phyloP scores from a whole-genome alignment of 2,329 filamentous ascomycete species.

The Epichloe coenophiala region DNA sequence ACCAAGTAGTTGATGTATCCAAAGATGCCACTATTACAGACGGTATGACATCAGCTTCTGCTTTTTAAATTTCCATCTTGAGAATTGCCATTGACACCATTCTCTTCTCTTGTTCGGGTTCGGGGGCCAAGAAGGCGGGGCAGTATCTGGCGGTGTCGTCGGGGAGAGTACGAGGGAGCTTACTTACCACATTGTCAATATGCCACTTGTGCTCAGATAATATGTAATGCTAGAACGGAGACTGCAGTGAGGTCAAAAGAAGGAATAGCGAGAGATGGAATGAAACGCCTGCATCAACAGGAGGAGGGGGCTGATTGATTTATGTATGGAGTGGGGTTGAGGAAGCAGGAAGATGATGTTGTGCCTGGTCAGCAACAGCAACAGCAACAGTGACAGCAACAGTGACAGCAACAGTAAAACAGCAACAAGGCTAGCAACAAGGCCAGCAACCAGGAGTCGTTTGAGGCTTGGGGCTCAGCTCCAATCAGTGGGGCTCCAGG shows the following conservation, averaged over 20 bases:
- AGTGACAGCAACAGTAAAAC: no score
- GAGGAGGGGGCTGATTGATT: slow-evolving; percentile 5
- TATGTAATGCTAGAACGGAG: background rate
- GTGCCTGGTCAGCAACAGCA: background rate
- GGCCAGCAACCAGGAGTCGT: background rate
- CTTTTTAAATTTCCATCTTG: background rate
- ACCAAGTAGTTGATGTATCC: slow-evolving; percentile 99
- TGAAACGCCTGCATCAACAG: background rate
- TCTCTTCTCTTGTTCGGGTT: background rate
- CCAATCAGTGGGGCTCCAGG: slow-evolving; percentile 5
- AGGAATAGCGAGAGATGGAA: slow-evolving; percentile 3
- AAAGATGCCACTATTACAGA: slow-evolving; percentile 65
- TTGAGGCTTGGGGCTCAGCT: slow-evolving; percentile 13
- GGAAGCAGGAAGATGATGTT: slow-evolving; percentile 8
- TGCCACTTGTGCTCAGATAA: slow-evolving; percentile 6
- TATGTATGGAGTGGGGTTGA: slow-evolving; percentile 6
- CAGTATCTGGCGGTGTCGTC: slow-evolving; percentile 7
- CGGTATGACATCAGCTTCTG: slow-evolving; percentile 14
- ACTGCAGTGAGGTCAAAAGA: background rate
- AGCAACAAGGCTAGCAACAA: background rate
- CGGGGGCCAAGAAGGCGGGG: slow-evolving; percentile 2
- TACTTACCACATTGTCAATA: slow-evolving; percentile 14
- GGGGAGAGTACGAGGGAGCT: slow-evolving; percentile 2
- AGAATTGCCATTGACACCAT: slow-evolving; percentile 2
- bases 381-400: no score